Evolutionary conservation across 177 flowering plant genomes (phyloP), one percentile per base, ranked within the genome.

Genomic region (Vitis hybrid): DNA sequence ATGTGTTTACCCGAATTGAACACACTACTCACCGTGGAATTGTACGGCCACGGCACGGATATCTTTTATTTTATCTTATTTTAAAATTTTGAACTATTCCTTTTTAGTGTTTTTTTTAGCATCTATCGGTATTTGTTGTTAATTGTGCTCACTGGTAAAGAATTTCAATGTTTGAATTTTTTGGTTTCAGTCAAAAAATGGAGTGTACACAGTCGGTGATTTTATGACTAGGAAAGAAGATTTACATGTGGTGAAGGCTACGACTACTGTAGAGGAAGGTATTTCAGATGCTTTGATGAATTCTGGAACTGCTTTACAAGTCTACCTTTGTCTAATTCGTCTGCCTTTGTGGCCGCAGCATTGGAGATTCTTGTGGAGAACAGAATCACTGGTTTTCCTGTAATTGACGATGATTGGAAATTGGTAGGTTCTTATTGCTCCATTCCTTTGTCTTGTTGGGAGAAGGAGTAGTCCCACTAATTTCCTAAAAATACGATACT

Each of bases 261-360:
- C 91, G 10, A 93, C 96, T 53, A 85, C 94, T 65, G 93, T 93
- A 14, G 94, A 91, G 68, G 94, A 93, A 79, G 98, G 98, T 93
- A 81, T 45, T 20, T 69, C 4, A 54, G 20, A 5, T 62, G 5
- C 53, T 18, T 45, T 3, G n/a, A 19, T 63, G 59, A 29, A 54
- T 13, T 59, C 2, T 50, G 12, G 15, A 8, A 61, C 1, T 54
- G 22, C 55, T 51, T 50, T 51, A 14, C 15, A 11, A 10, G 26
- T 71, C 10, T 19, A 7, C 60, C 26, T 7, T 2, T 56, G 65
- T 65, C 72, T 82, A n/a, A 72, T 76, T 34, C 31, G 6, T 29
- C 65, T 8, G 22, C 14, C 10, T 64, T 75, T 77, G 58, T 50
- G 50, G 71, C 58, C 67, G 74, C 91, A 93, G 98, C 98, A 10